Conservation (phyloP, 2,329 filamentous ascomycete species). For the Arthrobotrys sinensis region DNA sequence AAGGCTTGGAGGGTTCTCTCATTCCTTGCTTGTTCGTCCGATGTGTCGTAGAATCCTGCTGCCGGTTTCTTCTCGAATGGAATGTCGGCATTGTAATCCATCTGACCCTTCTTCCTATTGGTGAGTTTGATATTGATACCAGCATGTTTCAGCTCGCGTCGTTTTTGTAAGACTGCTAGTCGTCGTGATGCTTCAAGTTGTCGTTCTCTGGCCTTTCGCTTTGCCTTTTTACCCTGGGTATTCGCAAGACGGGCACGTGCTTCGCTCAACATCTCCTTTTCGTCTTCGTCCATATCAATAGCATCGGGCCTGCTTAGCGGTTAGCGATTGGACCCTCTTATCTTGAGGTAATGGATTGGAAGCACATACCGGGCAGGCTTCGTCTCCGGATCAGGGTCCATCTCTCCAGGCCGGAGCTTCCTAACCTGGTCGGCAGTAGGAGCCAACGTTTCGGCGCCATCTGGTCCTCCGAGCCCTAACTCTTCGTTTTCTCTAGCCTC, state of each 20-base stretch:
- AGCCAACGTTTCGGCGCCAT: constrained; percentile 87
- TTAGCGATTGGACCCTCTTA: constrained; percentile 18
- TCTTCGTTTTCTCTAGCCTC: constrained; percentile 88
- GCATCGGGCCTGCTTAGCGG: constrained; percentile 74
- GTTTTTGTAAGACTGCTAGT: constrained; percentile 91
- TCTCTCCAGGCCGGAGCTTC: constrained; percentile 87
- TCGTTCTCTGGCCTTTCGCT: constrained; percentile 94
- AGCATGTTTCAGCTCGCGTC: constrained; percentile 94
- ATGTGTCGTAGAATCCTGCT: constrained; percentile 92
- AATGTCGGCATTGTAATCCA: constrained; percentile 99
- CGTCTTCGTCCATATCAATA: constrained; percentile 97
- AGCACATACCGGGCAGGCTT: constrained; percentile 84
- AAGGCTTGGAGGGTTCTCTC: constrained; percentile 87
- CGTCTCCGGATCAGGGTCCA: constrained; percentile 96
- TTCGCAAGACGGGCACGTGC: constrained; percentile 96
- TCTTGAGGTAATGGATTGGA: background rate
- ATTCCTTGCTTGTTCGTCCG: constrained; percentile 83
- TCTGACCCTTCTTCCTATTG: constrained; percentile 92
- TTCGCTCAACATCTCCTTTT: constrained; percentile 99
- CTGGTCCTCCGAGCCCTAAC: constrained; percentile 85
- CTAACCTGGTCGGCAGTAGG: constrained; percentile 94
- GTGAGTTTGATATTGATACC: constrained; percentile 98
- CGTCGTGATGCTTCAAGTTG: constrained; percentile 95
- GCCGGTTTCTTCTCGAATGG: constrained; percentile 95
- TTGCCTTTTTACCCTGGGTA: constrained; percentile 98